Base-by-base conservation (phyloP, 176 grass and related monocot species). In the Bothriochloa decipiens region DNA sequence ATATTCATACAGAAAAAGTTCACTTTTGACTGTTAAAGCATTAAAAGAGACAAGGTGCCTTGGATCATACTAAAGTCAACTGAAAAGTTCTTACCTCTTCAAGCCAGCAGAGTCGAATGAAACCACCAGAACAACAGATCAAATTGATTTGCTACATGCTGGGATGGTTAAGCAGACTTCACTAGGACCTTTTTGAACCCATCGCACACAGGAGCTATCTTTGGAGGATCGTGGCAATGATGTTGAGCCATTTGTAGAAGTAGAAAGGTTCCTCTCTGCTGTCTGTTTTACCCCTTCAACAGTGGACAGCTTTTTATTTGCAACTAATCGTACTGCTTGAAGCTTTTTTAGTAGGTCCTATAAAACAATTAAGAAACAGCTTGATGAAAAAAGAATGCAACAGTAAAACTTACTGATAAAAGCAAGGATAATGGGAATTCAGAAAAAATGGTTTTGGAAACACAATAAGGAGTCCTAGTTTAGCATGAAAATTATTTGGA, bases 91-190 rank as follows among this genome's bases (percentile, higher is more conserved):
- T 65, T 81, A 95, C 96, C 91, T 87, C 81, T 92, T 95, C 83
- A 92, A 86, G 41, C 67, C 70, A 50, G 78, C 40, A 78, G 91
- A 28, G 92, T 70, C 0, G 96, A 90, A 52, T 87, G 89, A 46
- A 95, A 95, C 96, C 96, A 98, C 91, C 91, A 90, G 58, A 93
- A 82, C 10, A 87, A 76, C 4, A 85, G 91, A 79, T 93, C 60
- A 55, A 93, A 72, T 18, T 79, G 86, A 76, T 95, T 85, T 62
- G 27, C 11, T 18, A 68, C 70, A 10, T 8, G 75, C 53, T 83
- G 77, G 61, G 85, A 69, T 81, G 84, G 72, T 36, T 83, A 77
- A 75, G 75, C 69, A 27, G 86, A 88, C 74, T 91, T 89, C 4
- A 70, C 32, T 14, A 67, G 70, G 78, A 36, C 75, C 47, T 80